Percentiles rank a stretch among this genome's conserved stretches.
phyloP scores from a whole-genome alignment of 148 eudicot genomes.

The Spergularia marina region DNA sequence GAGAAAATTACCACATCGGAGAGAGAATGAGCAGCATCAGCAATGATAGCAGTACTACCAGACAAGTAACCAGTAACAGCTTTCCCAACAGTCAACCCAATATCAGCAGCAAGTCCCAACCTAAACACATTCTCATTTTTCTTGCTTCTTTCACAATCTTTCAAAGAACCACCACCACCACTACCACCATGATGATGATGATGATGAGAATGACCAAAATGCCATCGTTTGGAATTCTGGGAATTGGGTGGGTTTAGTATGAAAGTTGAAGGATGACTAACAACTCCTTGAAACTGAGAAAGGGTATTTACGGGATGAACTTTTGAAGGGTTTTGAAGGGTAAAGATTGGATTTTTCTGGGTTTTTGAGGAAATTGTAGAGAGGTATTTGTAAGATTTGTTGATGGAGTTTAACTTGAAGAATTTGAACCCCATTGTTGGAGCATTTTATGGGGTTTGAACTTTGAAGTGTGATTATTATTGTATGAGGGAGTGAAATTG shows the following conservation, averaged over 20 bases:
- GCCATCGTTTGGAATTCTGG: conserved; percentile 57
- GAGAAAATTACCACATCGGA: conserved; percentile 78
- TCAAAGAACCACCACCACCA: neutral
- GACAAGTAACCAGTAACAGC: conserved; percentile 77
- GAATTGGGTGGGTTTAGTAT: conserved; percentile 31
- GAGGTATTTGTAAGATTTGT: conserved; percentile 28
- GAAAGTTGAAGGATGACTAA: conserved; percentile 11
- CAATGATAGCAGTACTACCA: conserved; percentile 93
- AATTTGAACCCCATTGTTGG: conserved; percentile 38
- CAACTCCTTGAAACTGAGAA: conserved; percentile 24
- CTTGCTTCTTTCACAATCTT: conserved; percentile 26
- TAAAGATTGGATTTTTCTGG: conserved; percentile 17
- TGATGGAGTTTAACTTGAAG: conserved; percentile 30
- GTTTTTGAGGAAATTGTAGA: conserved; percentile 24
- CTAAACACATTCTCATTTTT: conserved; percentile 70
- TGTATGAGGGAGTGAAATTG: neutral
- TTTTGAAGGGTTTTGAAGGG: conserved; percentile 22
- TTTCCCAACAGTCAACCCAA: conserved; percentile 77
- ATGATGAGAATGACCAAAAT: conserved; percentile 64
- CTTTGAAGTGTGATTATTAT: neutral
- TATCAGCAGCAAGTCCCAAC: conserved; percentile 83
- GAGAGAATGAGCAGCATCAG: conserved; percentile 96
- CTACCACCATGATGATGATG: conserved; percentile 20
- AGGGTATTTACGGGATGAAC: conserved; percentile 30
- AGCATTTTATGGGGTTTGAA: no score